phyloP scores from a whole-genome alignment of 2,329 filamentous ascomycete genomes.

The Lecanicillium sp. region DNA sequence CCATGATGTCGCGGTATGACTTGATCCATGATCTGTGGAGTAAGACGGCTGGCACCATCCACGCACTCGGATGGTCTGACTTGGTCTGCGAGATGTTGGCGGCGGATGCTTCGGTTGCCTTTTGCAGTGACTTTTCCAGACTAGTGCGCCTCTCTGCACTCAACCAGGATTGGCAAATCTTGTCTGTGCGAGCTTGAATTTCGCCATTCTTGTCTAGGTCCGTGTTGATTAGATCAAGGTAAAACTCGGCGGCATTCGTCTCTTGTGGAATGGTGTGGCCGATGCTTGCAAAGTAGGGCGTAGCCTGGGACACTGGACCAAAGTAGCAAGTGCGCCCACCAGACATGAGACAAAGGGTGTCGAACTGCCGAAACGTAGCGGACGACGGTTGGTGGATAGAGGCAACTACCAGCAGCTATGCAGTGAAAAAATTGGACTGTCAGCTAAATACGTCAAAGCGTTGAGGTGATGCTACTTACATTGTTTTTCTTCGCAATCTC shows the following conservation, averaged over 20 bases:
- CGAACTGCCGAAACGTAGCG: constrained; percentile 70
- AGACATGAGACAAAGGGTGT: constrained; percentile 69
- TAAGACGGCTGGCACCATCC: constrained; percentile 52
- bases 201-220: constrained; percentile 56
- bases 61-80: constrained; percentile 33
- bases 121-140: background rate
- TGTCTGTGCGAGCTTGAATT: constrained; percentile 28
- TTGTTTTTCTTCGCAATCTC: constrained; percentile 59
- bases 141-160: constrained; percentile 8
- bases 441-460: background rate
- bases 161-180: constrained; percentile 19
- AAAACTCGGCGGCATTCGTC: constrained; percentile 73
- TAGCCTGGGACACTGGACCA: constrained; percentile 50
- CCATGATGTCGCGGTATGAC: constrained; percentile 74
- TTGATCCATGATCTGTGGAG: constrained; percentile 78
- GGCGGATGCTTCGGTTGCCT: constrained; percentile 5
- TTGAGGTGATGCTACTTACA: constrained; percentile 28
- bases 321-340: constrained; percentile 66
- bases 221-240: constrained; percentile 71
- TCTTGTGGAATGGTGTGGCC: constrained; percentile 58
- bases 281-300: constrained; percentile 54
- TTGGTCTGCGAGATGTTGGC: constrained; percentile 13
- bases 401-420: constrained; percentile 65
- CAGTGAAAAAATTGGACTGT: background rate
- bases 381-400: constrained; percentile 84